These are phyloP conservation scores for Chlorella sp. DNA, from an alignment of 139 green algal species.

Conservation along the genomic window DNA sequence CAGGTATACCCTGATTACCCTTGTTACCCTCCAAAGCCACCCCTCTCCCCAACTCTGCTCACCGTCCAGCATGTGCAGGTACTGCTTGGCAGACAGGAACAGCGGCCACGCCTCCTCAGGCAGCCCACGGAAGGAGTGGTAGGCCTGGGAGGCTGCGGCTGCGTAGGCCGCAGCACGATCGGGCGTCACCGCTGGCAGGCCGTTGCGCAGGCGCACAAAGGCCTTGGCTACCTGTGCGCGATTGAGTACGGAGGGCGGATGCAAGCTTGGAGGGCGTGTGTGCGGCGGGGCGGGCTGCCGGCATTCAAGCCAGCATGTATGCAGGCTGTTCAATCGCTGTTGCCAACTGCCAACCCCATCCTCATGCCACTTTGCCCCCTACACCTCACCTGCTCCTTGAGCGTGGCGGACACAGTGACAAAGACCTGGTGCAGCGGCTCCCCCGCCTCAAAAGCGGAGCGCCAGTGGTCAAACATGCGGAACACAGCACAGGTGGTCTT, in stretches of 20 bases:
- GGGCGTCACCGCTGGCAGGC: constrained; percentile 41
- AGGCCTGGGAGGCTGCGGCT: constrained; percentile 36
- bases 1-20: too few species aligned
- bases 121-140: constrained; percentile 60
- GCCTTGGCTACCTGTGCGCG: constrained; percentile 61
- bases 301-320: too few species aligned
- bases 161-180: constrained; percentile 36
- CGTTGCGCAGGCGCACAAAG: constrained; percentile 72
- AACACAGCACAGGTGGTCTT: constrained; percentile 81
- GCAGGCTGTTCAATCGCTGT: too few species aligned
- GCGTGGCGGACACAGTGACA: constrained; percentile 76
- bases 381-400: constrained; percentile 61
- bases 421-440: constrained; percentile 58
- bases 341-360: too few species aligned
- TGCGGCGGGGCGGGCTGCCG: too few species aligned
- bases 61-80: constrained; percentile 76
- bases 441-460: constrained; percentile 7
- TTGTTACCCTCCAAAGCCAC: too few species aligned
- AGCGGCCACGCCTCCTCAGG: constrained; percentile 78
- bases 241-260: too few species aligned
- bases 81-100: constrained; percentile 71
- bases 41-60: too few species aligned
- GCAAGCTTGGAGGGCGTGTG: too few species aligned
- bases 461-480: constrained; percentile 72
- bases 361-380: too few species aligned